Percentiles rank a stretch among this genome's conserved stretches.
Conservation (phyloP, 345 rosid genomes). For the Cardiospermum halicacabum region DNA sequence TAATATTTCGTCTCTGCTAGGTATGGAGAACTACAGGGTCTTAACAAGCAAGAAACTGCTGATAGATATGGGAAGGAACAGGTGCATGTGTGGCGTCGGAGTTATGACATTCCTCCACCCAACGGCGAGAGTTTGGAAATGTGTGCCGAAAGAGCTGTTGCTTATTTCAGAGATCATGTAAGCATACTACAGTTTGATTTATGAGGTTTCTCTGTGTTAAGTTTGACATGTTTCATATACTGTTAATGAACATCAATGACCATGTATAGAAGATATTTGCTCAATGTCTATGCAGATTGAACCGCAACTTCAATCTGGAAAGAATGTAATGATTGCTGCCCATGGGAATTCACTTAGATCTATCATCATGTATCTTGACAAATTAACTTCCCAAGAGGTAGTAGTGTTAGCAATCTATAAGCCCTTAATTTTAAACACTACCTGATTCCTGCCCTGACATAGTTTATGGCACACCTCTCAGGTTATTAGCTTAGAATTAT, state of each 20-base stretch:
- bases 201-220: slow-evolving; percentile 1
- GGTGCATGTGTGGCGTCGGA: slow-evolving; percentile 97
- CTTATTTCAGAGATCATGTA: slow-evolving; percentile 56
- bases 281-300: slow-evolving; percentile 51
- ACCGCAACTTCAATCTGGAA: slow-evolving; percentile 81
- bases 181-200: slow-evolving; percentile 2
- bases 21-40: slow-evolving; percentile 98
- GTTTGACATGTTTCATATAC: not conserved
- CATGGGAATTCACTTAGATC: slow-evolving; percentile 94
- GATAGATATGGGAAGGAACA: slow-evolving; percentile 85
- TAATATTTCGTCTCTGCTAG: slow-evolving; percentile 30
- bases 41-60: slow-evolving; percentile 94
- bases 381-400: slow-evolving; percentile 94
- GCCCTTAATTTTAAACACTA: not conserved
- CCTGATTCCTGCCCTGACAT: not conserved
- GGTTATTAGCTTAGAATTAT: slow-evolving; percentile 81
- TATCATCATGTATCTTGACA: slow-evolving; percentile 95
- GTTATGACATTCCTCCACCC: slow-evolving; percentile 94
- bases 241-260: not conserved
- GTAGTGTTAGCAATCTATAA: not conserved
- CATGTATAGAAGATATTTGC: slow-evolving; percentile 12
- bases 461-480: slow-evolving; percentile 17
- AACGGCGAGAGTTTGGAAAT: slow-evolving; percentile 98
- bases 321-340: slow-evolving; percentile 90
- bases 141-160: slow-evolving; percentile 96